Evolutionary conservation across 805 yeast species (phyloP).

Genomic region (Ogataea neopini): DNA sequence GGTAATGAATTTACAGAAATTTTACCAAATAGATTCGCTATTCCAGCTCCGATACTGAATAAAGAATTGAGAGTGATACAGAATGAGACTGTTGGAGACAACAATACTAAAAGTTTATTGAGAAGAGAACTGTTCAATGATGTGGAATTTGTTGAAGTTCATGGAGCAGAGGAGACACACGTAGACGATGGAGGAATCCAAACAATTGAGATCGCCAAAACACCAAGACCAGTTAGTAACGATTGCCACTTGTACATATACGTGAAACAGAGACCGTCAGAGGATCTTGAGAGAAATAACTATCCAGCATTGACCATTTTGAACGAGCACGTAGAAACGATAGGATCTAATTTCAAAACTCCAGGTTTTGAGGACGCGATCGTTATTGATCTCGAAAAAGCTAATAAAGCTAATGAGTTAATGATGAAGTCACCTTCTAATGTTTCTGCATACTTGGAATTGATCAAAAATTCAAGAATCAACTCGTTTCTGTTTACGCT

Average conservation of each 20-base stretch:
- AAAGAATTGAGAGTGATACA: conserved; percentile 31
- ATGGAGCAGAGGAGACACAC: neutral
- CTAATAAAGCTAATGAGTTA: conserved; percentile 31
- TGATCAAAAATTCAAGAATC: conserved; percentile 31
- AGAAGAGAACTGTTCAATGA: conserved; percentile 31
- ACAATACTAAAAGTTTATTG: conserved; percentile 16
- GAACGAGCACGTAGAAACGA: conserved; percentile 13
- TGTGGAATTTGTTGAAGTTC: conserved; percentile 33
- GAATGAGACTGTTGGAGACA: conserved; percentile 29
- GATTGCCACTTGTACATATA: conserved; percentile 35
- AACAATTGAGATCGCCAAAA: neutral
- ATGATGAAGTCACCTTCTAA: conserved; percentile 29
- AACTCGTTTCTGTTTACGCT: conserved; percentile 29
- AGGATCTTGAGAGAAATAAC: conserved; percentile 23
- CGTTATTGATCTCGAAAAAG: conserved; percentile 28
- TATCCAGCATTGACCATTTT: conserved; percentile 32
- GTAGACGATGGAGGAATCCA: neutral
- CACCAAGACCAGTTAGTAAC: neutral
- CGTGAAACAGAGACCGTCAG: conserved; percentile 26
- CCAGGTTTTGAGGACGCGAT: conserved; percentile 11
- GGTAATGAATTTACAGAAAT: conserved; percentile 12
- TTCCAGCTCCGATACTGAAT: conserved; percentile 34
- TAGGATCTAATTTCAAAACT: conserved; percentile 20
- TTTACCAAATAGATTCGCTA: conserved; percentile 17
- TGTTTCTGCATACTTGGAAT: conserved; percentile 28